These are phyloP conservation scores for Cladosporium sp. DNA, from an alignment of 2,329 filamentous ascomycete genomes.

Conservation along the genomic window DNA sequence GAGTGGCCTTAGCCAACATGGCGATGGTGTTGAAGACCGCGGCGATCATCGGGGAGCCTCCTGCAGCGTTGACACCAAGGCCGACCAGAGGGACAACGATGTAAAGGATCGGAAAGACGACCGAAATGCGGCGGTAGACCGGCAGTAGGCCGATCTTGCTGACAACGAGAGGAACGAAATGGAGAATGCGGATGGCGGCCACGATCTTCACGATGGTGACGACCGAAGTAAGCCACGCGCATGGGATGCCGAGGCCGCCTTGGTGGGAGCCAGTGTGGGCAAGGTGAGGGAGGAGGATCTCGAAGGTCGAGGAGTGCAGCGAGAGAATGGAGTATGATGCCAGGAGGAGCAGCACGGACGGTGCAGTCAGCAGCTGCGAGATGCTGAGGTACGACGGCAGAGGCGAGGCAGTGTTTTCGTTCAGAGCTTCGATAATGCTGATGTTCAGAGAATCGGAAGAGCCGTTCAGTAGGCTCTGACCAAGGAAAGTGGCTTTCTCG, in stretches of 20 bases:
- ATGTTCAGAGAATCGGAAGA: conserved; percentile 40
- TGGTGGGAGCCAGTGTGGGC: conserved; percentile 47
- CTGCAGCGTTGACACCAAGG: conserved; percentile 37
- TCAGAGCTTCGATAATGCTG: conserved; percentile 36
- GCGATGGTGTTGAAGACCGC: conserved; percentile 41
- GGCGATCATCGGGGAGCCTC: conserved; percentile 33
- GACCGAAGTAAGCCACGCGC: conserved; percentile 45
- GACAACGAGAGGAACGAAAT: conserved; percentile 39
- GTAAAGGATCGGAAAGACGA: conserved; percentile 44
- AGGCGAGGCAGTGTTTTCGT: conserved; percentile 26
- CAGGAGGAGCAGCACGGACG: conserved; percentile 48
- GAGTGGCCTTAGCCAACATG: conserved; percentile 45
- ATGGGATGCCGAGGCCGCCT: conserved; percentile 49
- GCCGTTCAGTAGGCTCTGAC: conserved; percentile 24
- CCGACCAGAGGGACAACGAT: conserved; percentile 42
- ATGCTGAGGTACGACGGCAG: conserved; percentile 44
- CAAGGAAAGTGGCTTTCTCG: conserved; percentile 51
- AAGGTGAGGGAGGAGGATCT: conserved; percentile 49
- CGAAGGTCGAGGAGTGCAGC: conserved; percentile 57
- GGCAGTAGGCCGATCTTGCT: conserved; percentile 44
- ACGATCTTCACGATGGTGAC: conserved; percentile 45
- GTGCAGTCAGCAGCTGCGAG: conserved; percentile 47
- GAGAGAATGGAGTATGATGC: conserved; percentile 55
- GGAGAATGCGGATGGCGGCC: conserved; percentile 42
- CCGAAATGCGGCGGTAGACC: conserved; percentile 44